Evolutionary conservation across 1,284 basidiomycete species (phyloP).

Genomic region (Cerrena zonata): DNA sequence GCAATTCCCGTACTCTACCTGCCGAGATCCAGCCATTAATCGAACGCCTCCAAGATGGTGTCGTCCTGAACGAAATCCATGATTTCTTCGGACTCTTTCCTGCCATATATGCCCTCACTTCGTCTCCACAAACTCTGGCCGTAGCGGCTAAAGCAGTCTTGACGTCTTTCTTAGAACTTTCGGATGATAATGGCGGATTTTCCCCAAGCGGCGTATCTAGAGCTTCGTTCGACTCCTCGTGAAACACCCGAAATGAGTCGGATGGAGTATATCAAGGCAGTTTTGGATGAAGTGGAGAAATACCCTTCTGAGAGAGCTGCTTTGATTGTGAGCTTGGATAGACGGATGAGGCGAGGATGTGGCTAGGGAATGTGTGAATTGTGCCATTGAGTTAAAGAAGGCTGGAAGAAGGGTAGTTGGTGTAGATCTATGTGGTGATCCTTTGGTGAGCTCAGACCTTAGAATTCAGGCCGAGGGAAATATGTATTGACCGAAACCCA

Average conservation of each 20-base stretch:
- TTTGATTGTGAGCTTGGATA: conserved; percentile 69
- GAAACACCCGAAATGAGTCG: conserved; percentile 50
- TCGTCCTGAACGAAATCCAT: conserved; percentile 46
- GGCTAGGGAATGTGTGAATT: conserved; percentile 49
- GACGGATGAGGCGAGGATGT: conserved; percentile 52
- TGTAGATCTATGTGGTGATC: conserved; percentile 77
- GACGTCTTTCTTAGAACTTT: conserved; percentile 46
- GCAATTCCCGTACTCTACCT: conserved; percentile 11
- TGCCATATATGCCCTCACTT: conserved; percentile 70
- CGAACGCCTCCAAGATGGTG: conserved; percentile 45
- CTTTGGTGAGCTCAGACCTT: conserved; percentile 32
- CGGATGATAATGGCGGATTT: conserved; percentile 22
- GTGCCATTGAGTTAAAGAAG: conserved; percentile 50
- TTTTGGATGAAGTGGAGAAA: conserved; percentile 60
- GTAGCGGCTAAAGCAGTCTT: conserved; percentile 60
- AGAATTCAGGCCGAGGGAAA: not conserved
- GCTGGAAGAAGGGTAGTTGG: conserved; percentile 66
- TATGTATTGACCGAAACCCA: not conserved
- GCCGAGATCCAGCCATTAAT: conserved; percentile 39
- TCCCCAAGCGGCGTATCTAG: conserved; percentile 63
- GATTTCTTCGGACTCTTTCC: conserved; percentile 75
- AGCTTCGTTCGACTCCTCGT: conserved; percentile 69
- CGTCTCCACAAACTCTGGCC: conserved; percentile 47
- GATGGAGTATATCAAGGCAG: conserved; percentile 53
- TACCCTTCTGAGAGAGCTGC: conserved; percentile 48